Conservation (phyloP, 192 early-diverging fungal genomes). For the Phlyctochytrium arcticum region DNA sequence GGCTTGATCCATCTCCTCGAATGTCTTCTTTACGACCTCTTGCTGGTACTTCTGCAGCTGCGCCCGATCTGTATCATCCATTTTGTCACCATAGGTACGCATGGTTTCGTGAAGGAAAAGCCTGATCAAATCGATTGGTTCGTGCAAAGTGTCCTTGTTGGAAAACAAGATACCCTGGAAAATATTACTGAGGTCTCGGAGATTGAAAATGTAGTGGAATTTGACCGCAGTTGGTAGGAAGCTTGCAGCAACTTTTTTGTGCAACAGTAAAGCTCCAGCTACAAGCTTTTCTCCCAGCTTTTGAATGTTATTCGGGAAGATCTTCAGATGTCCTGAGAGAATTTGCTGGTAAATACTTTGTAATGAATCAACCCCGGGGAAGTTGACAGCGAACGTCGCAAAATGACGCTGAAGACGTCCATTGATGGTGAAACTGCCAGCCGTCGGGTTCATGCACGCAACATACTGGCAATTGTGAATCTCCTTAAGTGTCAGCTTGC, state of each 20-base stretch:
- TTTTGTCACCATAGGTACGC: constrained; percentile 60
- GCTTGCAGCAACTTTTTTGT: constrained; percentile 53
- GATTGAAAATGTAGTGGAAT: constrained; percentile 66
- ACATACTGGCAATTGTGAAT: constrained; percentile 68
- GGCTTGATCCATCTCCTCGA: constrained; percentile 58
- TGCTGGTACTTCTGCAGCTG: constrained; percentile 50
- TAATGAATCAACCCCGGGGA: constrained; percentile 54
- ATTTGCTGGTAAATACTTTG: constrained; percentile 60
- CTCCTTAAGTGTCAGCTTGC: constrained; percentile 62
- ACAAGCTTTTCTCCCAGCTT: constrained; percentile 57
- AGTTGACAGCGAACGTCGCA: constrained; percentile 61
- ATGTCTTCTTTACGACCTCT: constrained; percentile 57
- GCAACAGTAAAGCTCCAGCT: constrained; percentile 43
- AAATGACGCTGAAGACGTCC: constrained; percentile 58
- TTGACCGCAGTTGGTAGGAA: constrained; percentile 63
- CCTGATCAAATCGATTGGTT: constrained; percentile 52
- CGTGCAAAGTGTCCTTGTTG: constrained; percentile 54
- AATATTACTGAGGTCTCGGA: constrained; percentile 58
- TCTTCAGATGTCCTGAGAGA: constrained; percentile 49
- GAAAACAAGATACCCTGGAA: constrained; percentile 63
- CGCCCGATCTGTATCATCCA: constrained; percentile 48
- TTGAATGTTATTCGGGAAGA: constrained; percentile 50
- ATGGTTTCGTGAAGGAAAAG: constrained; percentile 57
- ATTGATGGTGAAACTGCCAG: constrained; percentile 58
- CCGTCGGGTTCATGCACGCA: constrained; percentile 66